Conservation (phyloP, 2,329 filamentous ascomycete genomes). For the Hypoxylon sp. region DNA sequence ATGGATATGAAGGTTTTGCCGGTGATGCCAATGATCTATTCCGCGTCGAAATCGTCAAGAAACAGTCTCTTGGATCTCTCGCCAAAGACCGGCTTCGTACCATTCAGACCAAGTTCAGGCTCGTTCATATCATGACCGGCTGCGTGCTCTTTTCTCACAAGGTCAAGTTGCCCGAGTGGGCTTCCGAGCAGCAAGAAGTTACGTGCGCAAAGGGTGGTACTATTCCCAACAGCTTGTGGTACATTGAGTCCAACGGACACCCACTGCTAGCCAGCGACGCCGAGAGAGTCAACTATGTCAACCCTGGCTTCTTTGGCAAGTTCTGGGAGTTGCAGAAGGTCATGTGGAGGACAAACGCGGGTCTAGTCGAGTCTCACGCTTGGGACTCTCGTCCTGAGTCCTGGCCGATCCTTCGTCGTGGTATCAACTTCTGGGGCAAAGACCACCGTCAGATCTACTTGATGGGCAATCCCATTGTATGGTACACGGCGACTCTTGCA, state of each 20-base stretch:
- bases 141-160: slow-evolving; percentile 98
- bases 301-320: slow-evolving; percentile 95
- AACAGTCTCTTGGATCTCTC: slow-evolving; percentile 77
- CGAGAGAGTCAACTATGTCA: slow-evolving; percentile 95
- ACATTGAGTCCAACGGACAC: slow-evolving; percentile 90
- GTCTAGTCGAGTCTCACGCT: slow-evolving; percentile 92
- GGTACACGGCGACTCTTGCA: slow-evolving; percentile 86
- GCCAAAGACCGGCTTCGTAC: slow-evolving; percentile 89
- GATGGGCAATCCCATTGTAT: slow-evolving; percentile 91
- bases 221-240: slow-evolving; percentile 96
- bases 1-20: slow-evolving; percentile 95
- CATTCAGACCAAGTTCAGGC: slow-evolving; percentile 95
- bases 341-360: slow-evolving; percentile 99
- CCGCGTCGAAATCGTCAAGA: slow-evolving; percentile 92
- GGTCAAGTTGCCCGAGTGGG: slow-evolving; percentile 98
- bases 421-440: slow-evolving; percentile 99
- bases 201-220: slow-evolving; percentile 92
- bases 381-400: slow-evolving; percentile 96
- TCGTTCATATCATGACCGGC: slow-evolving; percentile 95
- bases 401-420: slow-evolving; percentile 90
- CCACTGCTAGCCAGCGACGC: slow-evolving; percentile 75
- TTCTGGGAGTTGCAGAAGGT: slow-evolving; percentile 97
- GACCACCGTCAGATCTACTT: slow-evolving; percentile 95
- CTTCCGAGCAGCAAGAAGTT: slow-evolving; percentile 98
- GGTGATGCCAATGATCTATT: slow-evolving; percentile 97